phyloP scores from a whole-genome alignment of 164 flowering plant species.

The Vitis rotundifolia region DNA sequence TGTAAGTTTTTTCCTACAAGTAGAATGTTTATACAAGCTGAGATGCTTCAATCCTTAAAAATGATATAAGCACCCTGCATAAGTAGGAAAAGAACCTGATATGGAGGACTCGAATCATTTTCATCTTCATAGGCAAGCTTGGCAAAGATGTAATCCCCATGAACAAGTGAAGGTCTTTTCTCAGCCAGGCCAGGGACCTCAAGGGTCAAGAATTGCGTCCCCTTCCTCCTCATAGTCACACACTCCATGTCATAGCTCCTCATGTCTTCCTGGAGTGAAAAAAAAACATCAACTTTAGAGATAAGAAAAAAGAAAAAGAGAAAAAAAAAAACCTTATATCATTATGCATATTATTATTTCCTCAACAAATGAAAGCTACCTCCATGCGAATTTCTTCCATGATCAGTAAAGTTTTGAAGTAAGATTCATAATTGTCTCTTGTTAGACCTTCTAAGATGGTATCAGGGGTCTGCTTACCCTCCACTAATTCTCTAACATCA shows the following conservation, averaged over 20 bases:
- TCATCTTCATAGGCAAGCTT: constrained; percentile 33
- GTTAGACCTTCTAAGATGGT: constrained; percentile 51
- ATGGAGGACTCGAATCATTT: constrained; percentile 27
- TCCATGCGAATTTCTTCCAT: constrained; percentile 90
- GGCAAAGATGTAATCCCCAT: constrained; percentile 69
- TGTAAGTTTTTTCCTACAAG: background rate
- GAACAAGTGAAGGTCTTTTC: constrained; percentile 88
- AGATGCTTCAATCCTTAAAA: background rate
- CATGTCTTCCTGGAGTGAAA: constrained; percentile 74
- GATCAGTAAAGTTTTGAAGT: constrained; percentile 55
- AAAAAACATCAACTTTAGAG: background rate
- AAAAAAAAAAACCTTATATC: background rate
- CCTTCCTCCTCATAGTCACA: constrained; percentile 54
- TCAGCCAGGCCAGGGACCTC: constrained; percentile 95
- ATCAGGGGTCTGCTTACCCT: constrained; percentile 58
- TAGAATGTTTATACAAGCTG: background rate
- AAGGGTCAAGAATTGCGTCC: constrained; percentile 51
- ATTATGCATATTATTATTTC: background rate
- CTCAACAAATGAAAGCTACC: constrained; percentile 35
- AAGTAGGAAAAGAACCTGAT: constrained; percentile 46
- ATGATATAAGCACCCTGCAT: background rate
- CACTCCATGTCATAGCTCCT: constrained; percentile 71
- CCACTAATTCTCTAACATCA: constrained; percentile 47
- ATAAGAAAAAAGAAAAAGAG: background rate
- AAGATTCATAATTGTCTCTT: constrained; percentile 48